phyloP scores from a whole-genome alignment of 805 yeast genomes.

The Zygosaccharomyces siamensis region DNA sequence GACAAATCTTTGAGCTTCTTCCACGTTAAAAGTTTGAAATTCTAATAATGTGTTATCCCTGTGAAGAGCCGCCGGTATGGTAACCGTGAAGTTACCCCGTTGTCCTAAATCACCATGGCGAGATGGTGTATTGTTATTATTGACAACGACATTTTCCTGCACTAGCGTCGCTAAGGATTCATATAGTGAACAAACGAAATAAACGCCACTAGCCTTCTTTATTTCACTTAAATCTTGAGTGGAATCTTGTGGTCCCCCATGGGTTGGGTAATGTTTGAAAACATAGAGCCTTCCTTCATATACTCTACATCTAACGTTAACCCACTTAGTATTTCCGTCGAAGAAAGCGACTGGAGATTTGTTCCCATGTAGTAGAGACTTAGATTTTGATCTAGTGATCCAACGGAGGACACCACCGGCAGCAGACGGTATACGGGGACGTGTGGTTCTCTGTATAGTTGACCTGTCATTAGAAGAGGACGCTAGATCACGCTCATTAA shows the following conservation, averaged over 20 bases:
- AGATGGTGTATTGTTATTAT: conserved; percentile 6
- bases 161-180: conserved; percentile 28
- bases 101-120: not conserved
- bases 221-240: conserved; percentile 11
- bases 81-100: conserved; percentile 23
- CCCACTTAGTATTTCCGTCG: conserved; percentile 22
- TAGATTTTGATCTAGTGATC: conserved; percentile 18
- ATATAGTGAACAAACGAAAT: conserved; percentile 23
- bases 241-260: conserved; percentile 1
- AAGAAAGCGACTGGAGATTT: conserved; percentile 22
- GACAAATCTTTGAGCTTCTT: conserved; percentile 64
- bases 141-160: conserved; percentile 29
- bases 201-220: conserved; percentile 14
- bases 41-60: conserved; percentile 40
- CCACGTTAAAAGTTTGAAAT: conserved; percentile 62
- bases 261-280: conserved; percentile 12
- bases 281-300: conserved; percentile 29
- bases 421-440: not conserved
- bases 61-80: conserved; percentile 21
- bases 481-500: conserved; percentile 9
- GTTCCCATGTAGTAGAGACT: conserved; percentile 9
- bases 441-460: not conserved
- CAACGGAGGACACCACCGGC: conserved; percentile 16
- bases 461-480: conserved; percentile 3
- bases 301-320: conserved; percentile 20